Base-by-base conservation (phyloP, 768 basidiomycete genomes). In the Macrolepiota dolichaula region DNA sequence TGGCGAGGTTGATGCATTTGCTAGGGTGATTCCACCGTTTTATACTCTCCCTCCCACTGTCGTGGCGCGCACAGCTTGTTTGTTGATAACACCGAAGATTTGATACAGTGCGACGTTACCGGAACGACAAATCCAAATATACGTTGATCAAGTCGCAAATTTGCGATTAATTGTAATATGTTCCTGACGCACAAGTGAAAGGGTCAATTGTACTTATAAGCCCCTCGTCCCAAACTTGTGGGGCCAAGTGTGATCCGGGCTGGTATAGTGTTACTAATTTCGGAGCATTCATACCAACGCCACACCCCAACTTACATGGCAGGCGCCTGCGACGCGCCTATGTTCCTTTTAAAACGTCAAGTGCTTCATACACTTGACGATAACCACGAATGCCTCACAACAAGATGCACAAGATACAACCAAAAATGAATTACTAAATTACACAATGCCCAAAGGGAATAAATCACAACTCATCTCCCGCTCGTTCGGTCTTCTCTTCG, bases 381-480 rank as follows among this genome's bases (percentile, higher is more conserved):
- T 32, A 32, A 32, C 3, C 29, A 32, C 3, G 29, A 32, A 7
- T 7, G 3, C 29, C 29, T 32, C 29, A 32, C 29, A 32, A 7
- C 29, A 7, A n/a, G 4, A 6, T 6, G 10, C 11, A 49, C 47
- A 24, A 32, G 17, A 19, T 36, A 15, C 51, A 15, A 52, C 32
- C 24, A 37, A 12, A 24, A 19, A 11, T 54, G 37, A 54, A 36
- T 55, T 47, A n/a, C 13, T 55, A 61, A 54, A 49, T 19, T 58
- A 63, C 37, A 59, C 37, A 54, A 55, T 53, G 17, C 57, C 51
- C 44, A 36, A 58, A 15, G 4, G 9, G 54, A 40, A 51, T 13
- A 51, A 52, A 37, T 55, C 55, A 66, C 19, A 66, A 55, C 37
- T 66, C 65, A 50, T 66, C 65, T 17, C 47, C 57, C 13, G 59